Evolutionary conservation across 1,139 yeast species (phyloP), one percentile per base, ranked within the genome.

Genomic region (Citeromyces hawaiiensis): DNA sequence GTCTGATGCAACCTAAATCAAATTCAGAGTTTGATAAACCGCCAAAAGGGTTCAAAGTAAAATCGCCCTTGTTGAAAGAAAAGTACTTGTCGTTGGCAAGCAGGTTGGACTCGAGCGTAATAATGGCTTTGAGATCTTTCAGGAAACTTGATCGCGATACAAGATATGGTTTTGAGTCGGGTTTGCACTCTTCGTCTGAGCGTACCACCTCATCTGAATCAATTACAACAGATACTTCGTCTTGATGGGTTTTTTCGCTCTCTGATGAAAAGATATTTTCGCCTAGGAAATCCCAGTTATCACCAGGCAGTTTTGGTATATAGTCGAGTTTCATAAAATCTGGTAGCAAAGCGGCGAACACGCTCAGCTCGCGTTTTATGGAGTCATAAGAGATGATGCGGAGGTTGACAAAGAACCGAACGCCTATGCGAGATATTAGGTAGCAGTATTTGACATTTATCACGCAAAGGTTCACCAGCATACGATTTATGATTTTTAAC

Each of bases 401-500:
- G 36, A 59, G 54, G 27, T 49, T 50, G 9, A 61, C 44, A 23
- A 62, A 46, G 8, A 60, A 43, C 5, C 48, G 47, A 2, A 64
- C 34, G 0, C 71, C 73, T 2, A 66, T 27, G 33, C 50, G 49
- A 15, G 59, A 55, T 11, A 67, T 45, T 35, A 51, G 50, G 44
- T 59, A 52, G 13, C 63, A 56, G 36, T 59, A 51, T 19, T 50
- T 45, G 7, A 59, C 44, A 47, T 69, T 60, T 17, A 57, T 55
- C 0, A 65, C 60, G 1, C 67, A 50, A 4, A 61, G 43, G 4
- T 54, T 48, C 2, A 59, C 44, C n/a, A 67, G 45, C 6, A 63
- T 47, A 40, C 61, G 61, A 47, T 69, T 70, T 25, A 68, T 53
- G 13, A 70, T 55, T 49, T 54, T 42, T 40, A 68, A 57, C 2